Evolutionary conservation across 495 filamentous ascomycete species (phyloP), one percentile per base, ranked within the genome.

Genomic region (Hyaloscypha finlandica): DNA sequence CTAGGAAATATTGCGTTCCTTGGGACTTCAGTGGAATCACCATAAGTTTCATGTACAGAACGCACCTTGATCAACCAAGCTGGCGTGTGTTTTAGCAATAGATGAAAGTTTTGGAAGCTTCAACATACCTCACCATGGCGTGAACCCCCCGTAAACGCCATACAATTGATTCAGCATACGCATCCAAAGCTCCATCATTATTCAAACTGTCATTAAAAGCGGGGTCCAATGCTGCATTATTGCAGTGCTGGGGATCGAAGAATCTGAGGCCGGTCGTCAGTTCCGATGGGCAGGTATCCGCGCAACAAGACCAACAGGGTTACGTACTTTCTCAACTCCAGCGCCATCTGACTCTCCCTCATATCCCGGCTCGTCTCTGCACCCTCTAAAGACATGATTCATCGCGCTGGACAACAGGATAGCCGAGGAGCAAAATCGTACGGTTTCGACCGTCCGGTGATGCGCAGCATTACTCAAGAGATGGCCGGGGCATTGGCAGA

Each of bases 1-100:
- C 70, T 52, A 72, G 52, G 39, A 72, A 69, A 32, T 72, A 72
- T 52, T 72, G 70, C 16, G 68, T 70, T n/a, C 59, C 64, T 54
- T 25, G 25, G 25, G 25, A 25, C 25, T 25, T 25, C 25, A 25
- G 25, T 25, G 25, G 25, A 25, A 25, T 25, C 25, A 25, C 25
- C 25, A 25, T 25, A 25, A 25, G 25, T 25, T 25, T 25, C 2
- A 25, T 25, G 25, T 25, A 25, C 25, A 25, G 25, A 25, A 25
- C 25, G 25, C 25, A 25, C 25, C 25, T 25, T 35, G 51, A 37
- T 66, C 63, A 1, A 63, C 16, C n/a, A 70, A 42, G 42, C 59
- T 67, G 45, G 11, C 0, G 6, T 5, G 16, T 48, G 22, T 14
- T 61, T 39, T 11, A 61, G 25, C 20, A 39, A 61, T 14, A 2